Evolutionary conservation across 1,284 basidiomycete species (phyloP).

Genomic region (Rhodotorula sp.): DNA sequence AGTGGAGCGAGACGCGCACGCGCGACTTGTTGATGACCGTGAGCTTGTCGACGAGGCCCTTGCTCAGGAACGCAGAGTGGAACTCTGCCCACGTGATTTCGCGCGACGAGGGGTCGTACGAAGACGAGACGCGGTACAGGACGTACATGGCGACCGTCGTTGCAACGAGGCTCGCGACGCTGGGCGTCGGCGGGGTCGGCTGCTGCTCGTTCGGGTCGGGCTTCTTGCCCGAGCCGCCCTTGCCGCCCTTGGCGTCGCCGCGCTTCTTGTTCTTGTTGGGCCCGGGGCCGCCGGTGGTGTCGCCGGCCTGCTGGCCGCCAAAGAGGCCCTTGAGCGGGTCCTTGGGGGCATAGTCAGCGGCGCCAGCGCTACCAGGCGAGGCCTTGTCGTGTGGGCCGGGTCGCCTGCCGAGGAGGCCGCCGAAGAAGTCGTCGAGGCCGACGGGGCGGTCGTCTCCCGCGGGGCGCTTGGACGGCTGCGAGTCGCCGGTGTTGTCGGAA

Average conservation of each 20-base stretch:
- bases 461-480: background rate
- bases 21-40: conserved; percentile 87
- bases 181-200: conserved; percentile 24
- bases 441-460: conserved; percentile 18
- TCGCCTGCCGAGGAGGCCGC: conserved; percentile 34
- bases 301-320: conserved; percentile 4
- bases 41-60: conserved; percentile 92
- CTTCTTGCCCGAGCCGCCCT: conserved; percentile 14
- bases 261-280: conserved; percentile 13
- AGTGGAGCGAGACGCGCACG: conserved; percentile 83
- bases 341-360: conserved; percentile 25
- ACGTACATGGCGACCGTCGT: conserved; percentile 41
- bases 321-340: conserved; percentile 33
- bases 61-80: conserved; percentile 56
- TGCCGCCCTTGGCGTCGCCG: background rate
- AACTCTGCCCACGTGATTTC: conserved; percentile 50
- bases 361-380: conserved; percentile 5
- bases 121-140: conserved; percentile 41
- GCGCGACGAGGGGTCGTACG: conserved; percentile 40
- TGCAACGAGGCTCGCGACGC: conserved; percentile 33
- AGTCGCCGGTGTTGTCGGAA: background rate
- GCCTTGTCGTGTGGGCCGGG: conserved; percentile 13
- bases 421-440: conserved; percentile 45
- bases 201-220: conserved; percentile 4
- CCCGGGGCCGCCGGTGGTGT: conserved; percentile 22